Base-by-base conservation (phyloP, 257 asterid genomes). In the Echites panduratus region DNA sequence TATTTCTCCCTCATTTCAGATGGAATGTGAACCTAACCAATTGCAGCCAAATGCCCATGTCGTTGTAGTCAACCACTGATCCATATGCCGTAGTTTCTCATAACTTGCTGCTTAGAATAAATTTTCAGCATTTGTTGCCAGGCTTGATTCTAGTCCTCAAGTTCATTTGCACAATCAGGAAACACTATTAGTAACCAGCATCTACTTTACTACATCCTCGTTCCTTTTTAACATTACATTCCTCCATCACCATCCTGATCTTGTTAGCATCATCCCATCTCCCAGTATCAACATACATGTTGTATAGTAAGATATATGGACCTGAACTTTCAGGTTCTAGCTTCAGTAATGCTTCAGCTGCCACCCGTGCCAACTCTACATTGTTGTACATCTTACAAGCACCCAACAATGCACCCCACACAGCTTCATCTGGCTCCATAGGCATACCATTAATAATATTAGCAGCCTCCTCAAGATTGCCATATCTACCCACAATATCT, bases 401-500 rank as follows among this genome's bases (percentile, higher is more conserved):
- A 44, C 89, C 86, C 85, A 93, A 61, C 7, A 93, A 68, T 41
- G 98, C 98, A 47, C 98, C 98, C 98, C 96, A 93, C 9, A 93
- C 94, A 63, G 86, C 93, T 71, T 75, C 82, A 70, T 93, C 97
- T 19, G 97, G 86, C 78, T 89, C 79, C 41, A 89, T 43, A 1
- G 90, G 87, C 98, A 90, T 89, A 26, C 69, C 24, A 7, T 44
- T 69, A 59, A 90, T 76, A 40, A 93, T 81, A 76, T 80, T 81
- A 90, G 91, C 80, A 32, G 91, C 98, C 83, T 86, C 96, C 73
- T 86, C 88, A 65, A 89, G 76, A 70, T 85, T 76, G 20, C 97
- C 98, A 67, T 72, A 67, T 26, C 94, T 86, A 17, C 96, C 86
- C n/a, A 90, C 75, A 71, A 89, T 78, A 79, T 93, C 97, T 82